Conservation (phyloP, 805 yeast species). For the Metschnikowia matae region DNA sequence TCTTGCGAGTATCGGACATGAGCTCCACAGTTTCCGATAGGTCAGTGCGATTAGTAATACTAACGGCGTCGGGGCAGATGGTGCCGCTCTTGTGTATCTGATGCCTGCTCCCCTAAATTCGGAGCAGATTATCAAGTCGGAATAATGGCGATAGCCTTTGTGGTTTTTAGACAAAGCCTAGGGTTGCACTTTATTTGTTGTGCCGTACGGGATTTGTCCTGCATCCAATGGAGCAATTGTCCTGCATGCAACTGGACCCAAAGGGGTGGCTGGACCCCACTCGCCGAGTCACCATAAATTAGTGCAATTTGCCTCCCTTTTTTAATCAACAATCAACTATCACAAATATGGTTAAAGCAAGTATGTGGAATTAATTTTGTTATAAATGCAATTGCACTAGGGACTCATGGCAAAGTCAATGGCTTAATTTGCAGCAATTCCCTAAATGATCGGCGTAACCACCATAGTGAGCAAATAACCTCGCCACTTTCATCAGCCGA, state of each 20-base stretch:
- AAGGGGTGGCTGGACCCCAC: constrained; percentile 3
- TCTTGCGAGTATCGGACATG: neutral
- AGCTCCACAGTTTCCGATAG: neutral
- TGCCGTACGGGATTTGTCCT: neutral
- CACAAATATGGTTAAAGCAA: constrained; percentile 57
- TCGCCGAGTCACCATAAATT: constrained; percentile 5
- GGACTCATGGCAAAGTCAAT: neutral
- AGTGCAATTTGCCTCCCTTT: neutral
- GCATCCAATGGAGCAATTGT: constrained; percentile 2
- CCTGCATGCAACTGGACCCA: constrained; percentile 1
- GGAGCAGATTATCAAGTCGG: neutral
- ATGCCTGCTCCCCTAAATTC: neutral
- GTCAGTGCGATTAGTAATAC: neutral
- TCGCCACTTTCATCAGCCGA: constrained; percentile 6
- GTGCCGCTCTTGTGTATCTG: neutral
- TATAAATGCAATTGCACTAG: neutral
- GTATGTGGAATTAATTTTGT: constrained; percentile 36
- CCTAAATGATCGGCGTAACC: constrained; percentile 6
- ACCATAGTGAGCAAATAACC: constrained; percentile 15
- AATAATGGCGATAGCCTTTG: neutral
- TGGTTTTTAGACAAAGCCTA: neutral
- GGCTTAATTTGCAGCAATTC: constrained; percentile 3
- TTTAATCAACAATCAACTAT: neutral
- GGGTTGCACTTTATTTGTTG: neutral
- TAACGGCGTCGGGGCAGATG: neutral